Evolutionary conservation across 2,329 filamentous ascomycete species (phyloP).

Genomic region (Pseudonectria buxi): DNA sequence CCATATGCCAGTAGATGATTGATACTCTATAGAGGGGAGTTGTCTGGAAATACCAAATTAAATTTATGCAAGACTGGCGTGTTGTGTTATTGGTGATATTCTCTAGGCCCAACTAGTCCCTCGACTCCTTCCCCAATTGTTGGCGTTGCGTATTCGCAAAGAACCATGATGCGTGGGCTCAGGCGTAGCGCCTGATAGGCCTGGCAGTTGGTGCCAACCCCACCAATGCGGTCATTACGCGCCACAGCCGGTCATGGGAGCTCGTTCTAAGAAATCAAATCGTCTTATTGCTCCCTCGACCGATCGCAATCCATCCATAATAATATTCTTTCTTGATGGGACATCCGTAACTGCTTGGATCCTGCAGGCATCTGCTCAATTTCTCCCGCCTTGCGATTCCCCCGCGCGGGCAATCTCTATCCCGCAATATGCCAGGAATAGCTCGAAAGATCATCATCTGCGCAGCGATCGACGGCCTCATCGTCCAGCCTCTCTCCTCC

Average conservation of each 20-base stretch:
- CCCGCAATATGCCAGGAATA: conserved; percentile 60
- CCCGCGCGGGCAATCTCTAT: conserved; percentile 6
- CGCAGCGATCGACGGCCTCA: conserved; percentile 74
- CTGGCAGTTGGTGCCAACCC: conserved; percentile 18
- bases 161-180: conserved; percentile 7
- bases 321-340: too few relatives aligned
- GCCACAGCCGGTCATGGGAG: conserved; percentile 13
- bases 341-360: too few relatives aligned
- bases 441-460: conserved; percentile 75
- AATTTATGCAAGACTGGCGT: too few relatives aligned
- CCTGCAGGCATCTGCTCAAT: background rate
- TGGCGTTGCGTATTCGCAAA: background rate
- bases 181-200: conserved; percentile 11
- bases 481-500: conserved; percentile 64
- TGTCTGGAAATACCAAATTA: too few relatives aligned
- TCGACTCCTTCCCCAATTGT: too few relatives aligned
- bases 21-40: too few relatives aligned
- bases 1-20: too few relatives aligned
- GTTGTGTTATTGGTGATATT: too few relatives aligned
- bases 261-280: conserved; percentile 1
- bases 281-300: too few relatives aligned
- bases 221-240: conserved; percentile 16
- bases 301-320: too few relatives aligned
- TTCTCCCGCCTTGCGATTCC: conserved; percentile 8
- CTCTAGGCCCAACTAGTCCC: too few relatives aligned